Conservation (phyloP, 1,139 yeast species). For the Blastobotrys persicus region DNA sequence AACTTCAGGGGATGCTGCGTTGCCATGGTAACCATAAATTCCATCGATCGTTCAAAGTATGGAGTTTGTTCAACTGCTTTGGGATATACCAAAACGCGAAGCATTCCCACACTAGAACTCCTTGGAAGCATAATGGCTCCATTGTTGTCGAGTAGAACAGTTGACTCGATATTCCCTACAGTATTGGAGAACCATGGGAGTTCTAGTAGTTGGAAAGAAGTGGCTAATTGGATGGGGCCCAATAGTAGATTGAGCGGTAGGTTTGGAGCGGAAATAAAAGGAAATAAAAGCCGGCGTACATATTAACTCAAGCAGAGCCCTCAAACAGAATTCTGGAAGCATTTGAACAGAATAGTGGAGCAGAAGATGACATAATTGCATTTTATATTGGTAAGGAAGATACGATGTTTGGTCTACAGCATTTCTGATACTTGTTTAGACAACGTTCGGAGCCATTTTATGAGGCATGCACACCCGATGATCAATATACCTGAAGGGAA, state of each 20-base stretch:
- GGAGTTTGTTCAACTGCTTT: too few species aligned
- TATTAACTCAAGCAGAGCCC: conserved; percentile 20
- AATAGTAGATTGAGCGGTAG: conserved; percentile 18
- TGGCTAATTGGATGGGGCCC: conserved; percentile 26
- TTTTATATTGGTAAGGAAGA: conserved; percentile 12
- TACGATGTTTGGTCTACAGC: not conserved
- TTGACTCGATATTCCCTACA: conserved; percentile 8
- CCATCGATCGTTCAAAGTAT: too few species aligned
- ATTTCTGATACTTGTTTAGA: conserved; percentile 12
- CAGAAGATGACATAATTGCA: conserved; percentile 18
- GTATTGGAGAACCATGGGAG: not conserved
- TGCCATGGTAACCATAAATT: not conserved
- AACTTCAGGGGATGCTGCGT: not conserved
- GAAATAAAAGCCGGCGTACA: too few species aligned
- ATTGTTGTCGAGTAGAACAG: conserved; percentile 6
- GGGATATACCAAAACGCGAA: not conserved
- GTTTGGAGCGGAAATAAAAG: not conserved
- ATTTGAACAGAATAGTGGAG: conserved; percentile 13
- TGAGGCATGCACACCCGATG: conserved; percentile 23
- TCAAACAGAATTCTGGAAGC: conserved; percentile 18
- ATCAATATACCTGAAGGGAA: conserved; percentile 12
- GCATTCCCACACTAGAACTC: not conserved
- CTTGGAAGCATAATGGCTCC: not conserved
- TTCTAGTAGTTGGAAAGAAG: conserved; percentile 14
- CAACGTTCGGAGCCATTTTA: conserved; percentile 26